phyloP scores from a whole-genome alignment of 2,329 filamentous ascomycete genomes.

The Exserohilum turcica region DNA sequence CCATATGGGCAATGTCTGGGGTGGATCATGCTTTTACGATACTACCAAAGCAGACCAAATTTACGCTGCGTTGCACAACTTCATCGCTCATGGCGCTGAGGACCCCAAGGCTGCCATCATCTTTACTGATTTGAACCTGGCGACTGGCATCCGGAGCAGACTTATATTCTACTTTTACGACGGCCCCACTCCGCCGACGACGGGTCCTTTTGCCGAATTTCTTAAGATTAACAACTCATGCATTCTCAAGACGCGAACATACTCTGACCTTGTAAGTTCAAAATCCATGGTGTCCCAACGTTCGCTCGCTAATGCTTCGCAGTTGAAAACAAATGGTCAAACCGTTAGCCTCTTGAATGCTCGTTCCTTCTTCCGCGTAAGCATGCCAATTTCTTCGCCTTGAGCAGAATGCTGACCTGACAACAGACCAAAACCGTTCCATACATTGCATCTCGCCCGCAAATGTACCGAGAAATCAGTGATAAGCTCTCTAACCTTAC shows the following conservation, averaged over 20 bases:
- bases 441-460: conserved; percentile 31
- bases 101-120: conserved; percentile 35
- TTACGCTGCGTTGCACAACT: conserved; percentile 44
- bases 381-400: conserved; percentile 4
- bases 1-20: conserved; percentile 46
- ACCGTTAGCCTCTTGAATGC: conserved; percentile 15
- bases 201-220: conserved; percentile 41
- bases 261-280: conserved; percentile 38
- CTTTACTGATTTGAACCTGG: conserved; percentile 19
- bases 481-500: conserved; percentile 36
- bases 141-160: conserved; percentile 13
- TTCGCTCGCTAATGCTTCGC: neutral
- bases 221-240: conserved; percentile 35
- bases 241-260: conserved; percentile 34
- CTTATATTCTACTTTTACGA: conserved; percentile 33
- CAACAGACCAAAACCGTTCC: conserved; percentile 33
- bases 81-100: conserved; percentile 29
- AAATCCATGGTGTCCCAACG: neutral
- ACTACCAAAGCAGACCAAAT: conserved; percentile 33
- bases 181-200: conserved; percentile 35
- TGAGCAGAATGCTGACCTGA: conserved; percentile 1
- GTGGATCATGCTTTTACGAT: conserved; percentile 46
- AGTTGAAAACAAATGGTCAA: conserved; percentile 25
- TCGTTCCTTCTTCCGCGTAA: conserved; percentile 31
- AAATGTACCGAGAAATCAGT: conserved; percentile 45